These are phyloP conservation scores for Capronia americana DNA, from an alignment of 2,329 filamentous ascomycete genomes.

Conservation along the genomic window DNA sequence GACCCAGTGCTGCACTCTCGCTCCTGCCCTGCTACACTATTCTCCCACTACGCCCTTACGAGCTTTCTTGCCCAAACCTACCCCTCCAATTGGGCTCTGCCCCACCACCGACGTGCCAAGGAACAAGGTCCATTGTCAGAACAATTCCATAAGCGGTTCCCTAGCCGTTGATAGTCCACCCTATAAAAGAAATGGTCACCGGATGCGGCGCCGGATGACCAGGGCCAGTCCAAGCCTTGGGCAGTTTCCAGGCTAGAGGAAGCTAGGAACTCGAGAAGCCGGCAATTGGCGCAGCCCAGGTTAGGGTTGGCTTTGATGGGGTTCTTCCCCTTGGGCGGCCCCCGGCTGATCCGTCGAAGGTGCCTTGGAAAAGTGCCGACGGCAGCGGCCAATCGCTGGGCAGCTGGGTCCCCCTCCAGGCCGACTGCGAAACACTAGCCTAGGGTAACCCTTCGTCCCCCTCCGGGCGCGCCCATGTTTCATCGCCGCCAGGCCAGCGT, in stretches of 20 bases:
- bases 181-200: conserved; percentile 18
- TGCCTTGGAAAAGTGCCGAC: conserved; percentile 5
- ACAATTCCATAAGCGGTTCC: conserved; percentile 19
- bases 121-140: conserved; percentile 15
- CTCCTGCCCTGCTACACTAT: conserved; percentile 21
- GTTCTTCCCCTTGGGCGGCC: conserved; percentile 9
- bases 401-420: conserved; percentile 1
- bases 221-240: conserved; percentile 14
- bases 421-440: conserved; percentile 22
- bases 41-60: conserved; percentile 22
- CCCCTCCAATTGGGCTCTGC: conserved; percentile 30
- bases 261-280: conserved; percentile 18
- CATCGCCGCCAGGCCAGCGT: conserved; percentile 17
- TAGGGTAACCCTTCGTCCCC: conserved; percentile 2
- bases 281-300: conserved; percentile 11
- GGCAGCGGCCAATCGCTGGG: conserved; percentile 12
- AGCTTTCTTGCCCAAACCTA: conserved; percentile 12
- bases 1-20: conserved; percentile 24
- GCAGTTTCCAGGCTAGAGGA: conserved; percentile 10
- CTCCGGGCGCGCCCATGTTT: conserved; percentile 22
- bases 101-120: conserved; percentile 27
- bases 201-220: conserved; percentile 27
- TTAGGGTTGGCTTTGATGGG: conserved; percentile 13
- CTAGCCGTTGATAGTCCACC: conserved; percentile 17
- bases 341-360: conserved; percentile 7